These are phyloP conservation scores for Gorgonomyces haynaldii DNA, from an alignment of 192 early-diverging fungal species.

Conservation along the genomic window DNA sequence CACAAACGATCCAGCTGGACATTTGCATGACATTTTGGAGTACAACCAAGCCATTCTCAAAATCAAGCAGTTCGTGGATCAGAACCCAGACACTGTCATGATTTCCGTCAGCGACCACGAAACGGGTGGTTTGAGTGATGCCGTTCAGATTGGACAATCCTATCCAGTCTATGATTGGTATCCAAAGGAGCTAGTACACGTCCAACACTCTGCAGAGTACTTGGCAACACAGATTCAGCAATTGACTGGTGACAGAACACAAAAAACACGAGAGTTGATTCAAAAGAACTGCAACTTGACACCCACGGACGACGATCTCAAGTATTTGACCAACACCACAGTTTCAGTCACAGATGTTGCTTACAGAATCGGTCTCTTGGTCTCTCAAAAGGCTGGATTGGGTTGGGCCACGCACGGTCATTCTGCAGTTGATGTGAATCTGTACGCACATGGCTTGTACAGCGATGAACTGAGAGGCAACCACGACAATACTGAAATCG, in stretches of 20 bases:
- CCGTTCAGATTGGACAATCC: conserved; percentile 45
- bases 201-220: conserved; percentile 49
- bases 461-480: conserved; percentile 55
- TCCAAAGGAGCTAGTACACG: conserved; percentile 59
- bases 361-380: conserved; percentile 13
- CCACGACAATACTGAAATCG: conserved; percentile 84
- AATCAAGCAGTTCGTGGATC: conserved; percentile 67
- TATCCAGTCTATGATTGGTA: conserved; percentile 81
- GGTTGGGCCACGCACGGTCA: conserved; percentile 83
- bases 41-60: conserved; percentile 68
- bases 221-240: conserved; percentile 27
- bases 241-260: conserved; percentile 57
- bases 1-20: conserved; percentile 81
- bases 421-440: conserved; percentile 88
- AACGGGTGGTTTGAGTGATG: conserved; percentile 87
- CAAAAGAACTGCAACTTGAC: conserved; percentile 21
- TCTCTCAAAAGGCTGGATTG: conserved; percentile 26
- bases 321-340: conserved; percentile 35
- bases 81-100: conserved; percentile 74
- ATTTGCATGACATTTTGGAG: conserved; percentile 81
- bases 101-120: conserved; percentile 90
- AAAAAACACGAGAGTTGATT: conserved; percentile 32
- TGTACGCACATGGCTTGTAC: conserved; percentile 69
- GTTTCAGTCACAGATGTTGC: conserved; percentile 18
- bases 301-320: conserved; percentile 20